These are phyloP conservation scores for Pseudozyma pruni DNA, from an alignment of 1,284 basidiomycete species.

Conservation along the genomic window DNA sequence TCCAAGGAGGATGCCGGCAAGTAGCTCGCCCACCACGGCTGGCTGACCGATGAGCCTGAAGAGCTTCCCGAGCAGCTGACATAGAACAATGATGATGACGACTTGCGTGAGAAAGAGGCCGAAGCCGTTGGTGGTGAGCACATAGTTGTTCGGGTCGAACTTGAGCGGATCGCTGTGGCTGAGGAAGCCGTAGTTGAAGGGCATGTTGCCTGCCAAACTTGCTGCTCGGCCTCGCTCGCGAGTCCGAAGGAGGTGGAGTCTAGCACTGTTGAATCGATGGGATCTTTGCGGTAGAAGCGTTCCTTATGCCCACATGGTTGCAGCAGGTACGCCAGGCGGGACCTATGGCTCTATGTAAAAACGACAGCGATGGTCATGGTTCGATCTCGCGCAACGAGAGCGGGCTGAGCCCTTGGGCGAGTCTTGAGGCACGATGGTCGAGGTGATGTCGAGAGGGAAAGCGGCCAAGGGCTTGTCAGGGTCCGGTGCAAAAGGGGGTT, in stretches of 20 bases:
- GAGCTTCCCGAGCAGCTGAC: slow-evolving; percentile 38
- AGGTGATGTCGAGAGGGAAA: background rate
- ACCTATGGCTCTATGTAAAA: background rate
- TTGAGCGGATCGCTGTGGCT: slow-evolving; percentile 45
- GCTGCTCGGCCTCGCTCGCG: too few species aligned
- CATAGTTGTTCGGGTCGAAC: slow-evolving; percentile 41
- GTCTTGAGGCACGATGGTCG: slow-evolving; percentile 3
- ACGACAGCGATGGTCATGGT: background rate
- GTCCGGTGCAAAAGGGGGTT: too few species aligned
- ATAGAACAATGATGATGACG: slow-evolving; percentile 51
- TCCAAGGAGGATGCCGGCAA: slow-evolving; percentile 52
- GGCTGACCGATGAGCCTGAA: slow-evolving; percentile 50
- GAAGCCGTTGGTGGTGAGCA: slow-evolving; percentile 47
- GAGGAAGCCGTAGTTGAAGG: slow-evolving; percentile 42
- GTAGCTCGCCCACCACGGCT: slow-evolving; percentile 49
- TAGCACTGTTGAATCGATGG: too few species aligned
- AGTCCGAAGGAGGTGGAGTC: too few species aligned
- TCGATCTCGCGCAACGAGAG: too few species aligned
- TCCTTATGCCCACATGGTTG: too few species aligned
- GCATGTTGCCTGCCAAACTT: slow-evolving; percentile 1
- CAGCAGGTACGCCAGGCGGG: background rate
- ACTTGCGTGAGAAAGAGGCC: slow-evolving; percentile 51
- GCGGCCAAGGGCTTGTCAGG: background rate
- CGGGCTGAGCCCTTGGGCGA: too few species aligned
- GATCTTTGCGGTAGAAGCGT: too few species aligned